Percentiles rank a stretch among this genome's conserved stretches.
phyloP scores from a whole-genome alignment of 371 early-diverging fungal species.

The Coemansia sp. region DNA sequence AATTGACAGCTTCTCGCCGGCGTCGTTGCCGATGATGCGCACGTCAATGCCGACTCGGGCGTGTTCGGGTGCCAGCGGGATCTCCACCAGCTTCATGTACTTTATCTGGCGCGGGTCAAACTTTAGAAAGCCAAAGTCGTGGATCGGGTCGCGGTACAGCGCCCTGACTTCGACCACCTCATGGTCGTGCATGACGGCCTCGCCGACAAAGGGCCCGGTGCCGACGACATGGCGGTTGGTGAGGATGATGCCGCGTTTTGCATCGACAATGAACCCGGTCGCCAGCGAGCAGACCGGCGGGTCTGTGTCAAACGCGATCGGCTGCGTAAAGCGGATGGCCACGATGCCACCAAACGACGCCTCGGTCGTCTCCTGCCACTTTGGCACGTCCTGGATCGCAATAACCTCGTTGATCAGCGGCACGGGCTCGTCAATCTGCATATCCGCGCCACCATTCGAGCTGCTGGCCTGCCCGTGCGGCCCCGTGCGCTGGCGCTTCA shows the following conservation, averaged over 20 bases:
- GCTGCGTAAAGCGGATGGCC: slow-evolving; percentile 75
- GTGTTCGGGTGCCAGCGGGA: slow-evolving; percentile 74
- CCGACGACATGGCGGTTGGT: slow-evolving; percentile 92
- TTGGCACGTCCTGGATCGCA: slow-evolving; percentile 54
- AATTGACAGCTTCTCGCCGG: slow-evolving; percentile 90
- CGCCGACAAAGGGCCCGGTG: slow-evolving; percentile 88
- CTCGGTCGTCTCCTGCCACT: slow-evolving; percentile 43
- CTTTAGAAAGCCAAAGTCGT: slow-evolving; percentile 87
- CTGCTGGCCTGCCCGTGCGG: background rate
- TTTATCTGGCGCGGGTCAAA: slow-evolving; percentile 79
- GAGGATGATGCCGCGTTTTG: slow-evolving; percentile 77
- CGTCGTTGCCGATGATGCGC: slow-evolving; percentile 93
- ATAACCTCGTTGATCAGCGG: slow-evolving; percentile 54
- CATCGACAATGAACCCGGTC: slow-evolving; percentile 93
- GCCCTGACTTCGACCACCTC: slow-evolving; percentile 84
- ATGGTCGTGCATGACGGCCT: slow-evolving; percentile 84
- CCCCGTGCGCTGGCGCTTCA: slow-evolving; percentile 20
- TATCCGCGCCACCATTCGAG: background rate
- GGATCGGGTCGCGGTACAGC: slow-evolving; percentile 86
- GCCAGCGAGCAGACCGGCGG: slow-evolving; percentile 67
- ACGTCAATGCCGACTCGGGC: slow-evolving; percentile 91
- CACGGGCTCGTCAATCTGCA: slow-evolving; percentile 4
- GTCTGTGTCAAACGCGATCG: slow-evolving; percentile 84
- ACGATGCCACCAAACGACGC: slow-evolving; percentile 69
- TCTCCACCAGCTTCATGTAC: slow-evolving; percentile 79